These are phyloP conservation scores for Candida pseudoviswanathii DNA, from an alignment of 1,139 yeast genomes.

Conservation along the genomic window DNA sequence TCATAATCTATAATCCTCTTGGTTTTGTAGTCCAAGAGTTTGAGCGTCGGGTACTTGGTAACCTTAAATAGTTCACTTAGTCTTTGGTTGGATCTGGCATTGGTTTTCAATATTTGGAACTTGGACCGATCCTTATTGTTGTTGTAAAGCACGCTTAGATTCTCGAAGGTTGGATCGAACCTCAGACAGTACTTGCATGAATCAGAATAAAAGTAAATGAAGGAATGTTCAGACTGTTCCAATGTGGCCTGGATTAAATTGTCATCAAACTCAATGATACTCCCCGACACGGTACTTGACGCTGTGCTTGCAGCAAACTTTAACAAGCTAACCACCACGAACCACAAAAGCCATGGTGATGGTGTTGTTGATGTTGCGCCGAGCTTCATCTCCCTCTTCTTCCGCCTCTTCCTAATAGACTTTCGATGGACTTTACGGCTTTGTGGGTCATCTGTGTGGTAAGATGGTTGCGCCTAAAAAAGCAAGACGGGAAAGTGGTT, in stretches of 20 bases:
- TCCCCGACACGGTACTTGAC: background rate
- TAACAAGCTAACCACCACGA: background rate
- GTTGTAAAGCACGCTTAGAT: slow-evolving; percentile 31
- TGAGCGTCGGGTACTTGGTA: slow-evolving; percentile 34
- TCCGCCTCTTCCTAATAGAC: background rate
- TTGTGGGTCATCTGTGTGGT: background rate
- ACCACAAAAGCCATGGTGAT: background rate
- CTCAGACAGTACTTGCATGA: slow-evolving; percentile 39
- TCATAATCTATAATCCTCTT: slow-evolving; percentile 28
- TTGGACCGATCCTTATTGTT: slow-evolving; percentile 14
- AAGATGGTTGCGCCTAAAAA: background rate
- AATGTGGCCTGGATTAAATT: slow-evolving; percentile 20
- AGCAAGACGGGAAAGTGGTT: background rate
- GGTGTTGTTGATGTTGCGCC: background rate
- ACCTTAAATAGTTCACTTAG: slow-evolving; percentile 30
- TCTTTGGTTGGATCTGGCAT: slow-evolving; percentile 27
- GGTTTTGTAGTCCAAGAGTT: slow-evolving; percentile 30
- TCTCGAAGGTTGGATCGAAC: slow-evolving; percentile 40
- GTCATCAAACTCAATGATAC: slow-evolving; percentile 23
- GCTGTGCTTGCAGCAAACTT: background rate
- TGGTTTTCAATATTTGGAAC: slow-evolving; percentile 36
- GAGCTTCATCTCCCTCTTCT: background rate
- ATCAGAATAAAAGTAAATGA: slow-evolving; percentile 45
- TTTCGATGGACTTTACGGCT: background rate
- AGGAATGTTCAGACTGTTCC: slow-evolving; percentile 30